Evolutionary conservation across 2,329 filamentous ascomycete genomes (phyloP).

Genomic region (Botryotinia narcissicola): DNA sequence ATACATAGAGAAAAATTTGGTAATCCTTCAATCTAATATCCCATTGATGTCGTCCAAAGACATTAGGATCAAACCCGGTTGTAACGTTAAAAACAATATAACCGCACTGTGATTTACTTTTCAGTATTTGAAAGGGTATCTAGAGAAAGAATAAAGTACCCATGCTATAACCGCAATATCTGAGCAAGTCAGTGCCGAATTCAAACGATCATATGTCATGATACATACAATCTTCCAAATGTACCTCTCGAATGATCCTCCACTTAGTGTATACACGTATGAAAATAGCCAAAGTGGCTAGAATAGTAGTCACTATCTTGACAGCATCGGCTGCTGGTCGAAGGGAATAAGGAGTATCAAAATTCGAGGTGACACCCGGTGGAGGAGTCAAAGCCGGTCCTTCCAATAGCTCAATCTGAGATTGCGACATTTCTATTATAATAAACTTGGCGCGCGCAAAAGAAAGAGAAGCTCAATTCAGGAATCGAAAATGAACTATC

Average conservation of each 20-base stretch:
- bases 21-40: constrained; percentile 2
- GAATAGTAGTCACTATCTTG: not conserved
- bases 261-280: constrained; percentile 7
- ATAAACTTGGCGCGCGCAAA: not conserved
- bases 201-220: not conserved
- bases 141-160: not conserved
- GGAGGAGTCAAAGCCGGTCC: constrained; percentile 9
- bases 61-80: not conserved
- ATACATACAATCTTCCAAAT: constrained; percentile 11
- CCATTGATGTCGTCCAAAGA: constrained; percentile 10
- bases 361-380: not conserved
- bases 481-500: not conserved
- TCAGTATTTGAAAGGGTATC: not conserved
- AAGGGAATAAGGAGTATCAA: not conserved
- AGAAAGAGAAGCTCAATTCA: not conserved
- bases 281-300: constrained; percentile 3
- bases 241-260: not conserved
- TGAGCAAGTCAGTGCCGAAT: not conserved
- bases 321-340: not conserved
- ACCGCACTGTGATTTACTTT: not conserved
- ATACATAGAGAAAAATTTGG: not conserved
- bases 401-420: not conserved
- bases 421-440: not conserved
- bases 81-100: not conserved
- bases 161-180: constrained; percentile 7